Percentiles rank a stretch among this genome's conserved stretches.
Evolutionary conservation across 2,329 filamentous ascomycete species (phyloP).

Genomic region (Akanthomyces dipterigenus): DNA sequence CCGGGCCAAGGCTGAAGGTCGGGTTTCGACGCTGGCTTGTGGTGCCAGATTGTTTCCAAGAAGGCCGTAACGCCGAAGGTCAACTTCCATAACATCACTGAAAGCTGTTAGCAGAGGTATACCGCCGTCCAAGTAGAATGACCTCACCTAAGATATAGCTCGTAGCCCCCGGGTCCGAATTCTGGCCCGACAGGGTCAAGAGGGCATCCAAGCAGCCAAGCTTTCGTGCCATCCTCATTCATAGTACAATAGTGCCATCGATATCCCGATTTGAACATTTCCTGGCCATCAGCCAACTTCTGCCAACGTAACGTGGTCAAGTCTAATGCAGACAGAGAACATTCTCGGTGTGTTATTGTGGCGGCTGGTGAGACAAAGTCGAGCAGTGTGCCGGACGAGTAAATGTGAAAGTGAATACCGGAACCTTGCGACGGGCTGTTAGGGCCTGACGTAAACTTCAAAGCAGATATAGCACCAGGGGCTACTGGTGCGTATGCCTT

Average conservation of each 20-base stretch:
- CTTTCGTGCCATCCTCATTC: slow-evolving; percentile 90
- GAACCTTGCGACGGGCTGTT: slow-evolving; percentile 83
- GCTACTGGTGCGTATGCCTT: slow-evolving; percentile 75
- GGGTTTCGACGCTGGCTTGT: slow-evolving; percentile 44
- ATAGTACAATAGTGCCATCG: slow-evolving; percentile 98
- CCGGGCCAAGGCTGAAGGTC: slow-evolving; percentile 41
- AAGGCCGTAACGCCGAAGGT: slow-evolving; percentile 84
- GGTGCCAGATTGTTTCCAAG: slow-evolving; percentile 68
- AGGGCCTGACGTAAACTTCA: slow-evolving; percentile 77
- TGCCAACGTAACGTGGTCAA: slow-evolving; percentile 86
- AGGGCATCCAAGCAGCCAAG: slow-evolving; percentile 91
- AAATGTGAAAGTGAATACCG: slow-evolving; percentile 91
- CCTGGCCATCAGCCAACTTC: slow-evolving; percentile 86
- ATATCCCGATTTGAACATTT: slow-evolving; percentile 87
- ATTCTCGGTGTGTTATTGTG: slow-evolving; percentile 79
- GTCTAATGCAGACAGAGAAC: slow-evolving; percentile 83
- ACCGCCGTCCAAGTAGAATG: neutral
- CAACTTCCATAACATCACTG: slow-evolving; percentile 85
- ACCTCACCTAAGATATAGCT: slow-evolving; percentile 70
- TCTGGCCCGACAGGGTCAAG: slow-evolving; percentile 63
- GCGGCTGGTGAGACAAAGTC: slow-evolving; percentile 92
- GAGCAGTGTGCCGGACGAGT: slow-evolving; percentile 84
- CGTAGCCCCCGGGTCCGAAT: slow-evolving; percentile 62
- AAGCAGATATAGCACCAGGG: slow-evolving; percentile 79
- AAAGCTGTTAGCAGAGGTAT: slow-evolving; percentile 15